phyloP scores from a whole-genome alignment of 1,139 yeast species.

The Pneumocystis sp. region DNA sequence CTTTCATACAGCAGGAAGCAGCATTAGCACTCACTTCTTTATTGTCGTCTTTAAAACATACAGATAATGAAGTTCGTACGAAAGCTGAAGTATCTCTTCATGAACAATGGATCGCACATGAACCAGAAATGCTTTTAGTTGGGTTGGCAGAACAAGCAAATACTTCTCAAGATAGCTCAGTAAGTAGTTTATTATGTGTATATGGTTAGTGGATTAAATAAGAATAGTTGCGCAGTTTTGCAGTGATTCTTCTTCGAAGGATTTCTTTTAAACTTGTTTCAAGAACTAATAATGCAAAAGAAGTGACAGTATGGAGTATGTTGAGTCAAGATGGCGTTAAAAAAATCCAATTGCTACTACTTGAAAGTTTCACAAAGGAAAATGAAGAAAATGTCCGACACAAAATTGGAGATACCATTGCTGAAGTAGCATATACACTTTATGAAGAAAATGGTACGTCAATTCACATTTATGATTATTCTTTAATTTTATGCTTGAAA shows the following conservation, averaged over 20 bases:
- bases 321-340: constrained; percentile 42
- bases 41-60: constrained; percentile 54
- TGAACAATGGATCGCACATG: constrained; percentile 49
- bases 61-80: constrained; percentile 60
- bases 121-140: constrained; percentile 51
- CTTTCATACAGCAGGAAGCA: constrained; percentile 45
- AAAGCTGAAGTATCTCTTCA: constrained; percentile 65
- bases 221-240: constrained; percentile 34
- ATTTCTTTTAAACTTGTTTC: constrained; percentile 52
- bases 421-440: constrained; percentile 51
- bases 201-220: background rate
- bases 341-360: constrained; percentile 50
- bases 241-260: constrained; percentile 81
- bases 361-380: constrained; percentile 56
- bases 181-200: constrained; percentile 19
- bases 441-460: background rate
- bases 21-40: constrained; percentile 43
- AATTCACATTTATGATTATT: background rate
- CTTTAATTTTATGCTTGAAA: background rate
- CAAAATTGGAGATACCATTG: constrained; percentile 83
- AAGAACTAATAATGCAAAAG: constrained; percentile 50
- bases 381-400: constrained; percentile 68
- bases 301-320: constrained; percentile 39
- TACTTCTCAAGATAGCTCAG: constrained; percentile 39
- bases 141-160: constrained; percentile 75